Base-by-base conservation (phyloP, 164 flowering plant genomes). In the Aristolochia californica region DNA sequence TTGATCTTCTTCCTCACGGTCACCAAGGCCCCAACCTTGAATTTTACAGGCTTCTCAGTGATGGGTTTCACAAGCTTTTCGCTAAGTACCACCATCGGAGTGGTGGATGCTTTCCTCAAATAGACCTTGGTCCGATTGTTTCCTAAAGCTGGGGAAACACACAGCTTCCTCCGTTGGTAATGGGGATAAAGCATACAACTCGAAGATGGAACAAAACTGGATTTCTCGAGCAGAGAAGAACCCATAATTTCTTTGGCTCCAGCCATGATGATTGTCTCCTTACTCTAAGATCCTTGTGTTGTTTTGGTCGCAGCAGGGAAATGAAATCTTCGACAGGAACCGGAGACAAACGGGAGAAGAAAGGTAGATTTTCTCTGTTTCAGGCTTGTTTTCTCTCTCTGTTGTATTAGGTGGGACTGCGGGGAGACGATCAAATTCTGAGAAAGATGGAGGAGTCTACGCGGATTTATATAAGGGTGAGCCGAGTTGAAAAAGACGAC, bases 1-100 rank as follows among this genome's bases (percentile, higher is more conserved):
- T 93, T 85, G 62, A 60, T 68, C 75, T 93, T 93, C 65, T 78
- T 88, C 74, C 82, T 83, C 25, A 91, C 82, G 0, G 96, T 91
- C 17, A 88, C 72, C 28, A 81, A 83, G 30, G 88, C 96, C 71
- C 95, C 83, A 2, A 85, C 95, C 72, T 82, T 91, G 58, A 84
- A 81, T 34, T 68, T 77, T 38, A 74, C 87, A 0, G 87, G 66
- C 68, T 83, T 78, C 53, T 83, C 84, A 10, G 67, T 59, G 16
- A 65, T 55, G 21, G 66, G 57, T 57, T 16, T 54, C 43, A 61
- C 74, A 20, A 85, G 69, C 64, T 88, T 76, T 67, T 86, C 89
- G 64, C 88, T 84, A 10, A 87, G 58, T 0, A 88, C 87, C 20
- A 90, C 88, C 61, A 76, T 72, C n/a, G 75, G 66, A 18, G 22